Conservation (phyloP, 768 basidiomycete species). For the Xerocomellus chrysenteron region DNA sequence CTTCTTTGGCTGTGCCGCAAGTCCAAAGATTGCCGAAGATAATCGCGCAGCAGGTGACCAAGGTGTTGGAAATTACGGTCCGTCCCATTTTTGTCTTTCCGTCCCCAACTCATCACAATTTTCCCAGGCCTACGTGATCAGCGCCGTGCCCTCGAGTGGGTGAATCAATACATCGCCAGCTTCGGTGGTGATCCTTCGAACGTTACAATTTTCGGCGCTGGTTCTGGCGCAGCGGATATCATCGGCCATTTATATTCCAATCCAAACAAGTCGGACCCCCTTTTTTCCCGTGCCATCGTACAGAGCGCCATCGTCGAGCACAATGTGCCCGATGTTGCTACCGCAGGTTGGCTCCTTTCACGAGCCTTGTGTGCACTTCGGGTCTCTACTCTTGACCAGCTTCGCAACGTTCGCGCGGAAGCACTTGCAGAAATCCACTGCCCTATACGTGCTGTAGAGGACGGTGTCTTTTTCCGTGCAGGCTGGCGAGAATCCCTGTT, state of each 20-base stretch:
- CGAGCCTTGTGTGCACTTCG: constrained; percentile 58
- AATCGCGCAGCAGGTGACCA: constrained; percentile 62
- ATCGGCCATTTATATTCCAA: constrained; percentile 62
- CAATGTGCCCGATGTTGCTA: constrained; percentile 55
- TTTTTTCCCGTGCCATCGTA: constrained; percentile 75
- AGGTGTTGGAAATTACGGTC: constrained; percentile 79
- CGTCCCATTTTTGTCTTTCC: constrained; percentile 17
- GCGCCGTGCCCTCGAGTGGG: constrained; percentile 61
- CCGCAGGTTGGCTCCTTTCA: constrained; percentile 67
- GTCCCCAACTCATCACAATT: constrained; percentile 3
- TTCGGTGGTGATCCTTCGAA: constrained; percentile 66
- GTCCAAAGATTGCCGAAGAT: constrained; percentile 62
- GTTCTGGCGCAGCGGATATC: constrained; percentile 52
- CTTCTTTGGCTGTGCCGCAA: constrained; percentile 74
- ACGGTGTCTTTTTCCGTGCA: constrained; percentile 64
- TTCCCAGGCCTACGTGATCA: constrained; percentile 62
- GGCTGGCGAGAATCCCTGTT: constrained; percentile 54
- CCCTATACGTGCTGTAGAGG: constrained; percentile 60
- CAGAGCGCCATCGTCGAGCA: constrained; percentile 69
- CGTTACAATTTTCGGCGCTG: constrained; percentile 44
- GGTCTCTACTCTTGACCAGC: constrained; percentile 55
- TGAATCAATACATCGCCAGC: constrained; percentile 54
- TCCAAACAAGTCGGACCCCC: constrained; percentile 54
- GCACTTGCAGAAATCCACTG: constrained; percentile 53
- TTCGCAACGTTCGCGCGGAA: constrained; percentile 58